Evolutionary conservation across 108 stramenopile genomes (phyloP), one percentile per base, ranked within the genome.

Genomic region (Fragilariopsis cylindrus): DNA sequence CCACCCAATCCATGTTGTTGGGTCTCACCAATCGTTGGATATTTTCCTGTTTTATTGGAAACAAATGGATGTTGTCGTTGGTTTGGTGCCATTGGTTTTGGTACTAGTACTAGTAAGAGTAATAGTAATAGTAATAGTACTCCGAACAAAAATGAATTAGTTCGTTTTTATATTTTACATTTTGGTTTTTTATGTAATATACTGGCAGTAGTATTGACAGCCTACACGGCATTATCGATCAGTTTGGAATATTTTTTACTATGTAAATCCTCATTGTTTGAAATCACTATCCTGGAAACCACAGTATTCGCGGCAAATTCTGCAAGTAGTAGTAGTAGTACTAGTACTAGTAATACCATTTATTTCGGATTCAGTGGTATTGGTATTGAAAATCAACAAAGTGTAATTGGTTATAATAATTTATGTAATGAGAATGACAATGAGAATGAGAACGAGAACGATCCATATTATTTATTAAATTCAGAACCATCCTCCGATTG

Each of bases 31-130:
- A 41, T 39, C 0, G 78, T 79, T 2, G 78, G 72, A 48, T 79
- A 74, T 73, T 75, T 52, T 49, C 79, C 79, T n/a, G 60, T 30
- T 41, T 50, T 80, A 15, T 58, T 77, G 56, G 79, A 80, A 80
- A 67, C 55, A 6, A 80, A 80, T 48, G 9, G 4, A 12, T 75
- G 50, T 48, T 80, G 79, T 57, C 64, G 50, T 48, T 16, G 53
- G 15, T 74, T 49, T 43, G 79, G 79, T 40, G 1, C 18, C 0
- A 62, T 70, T 4, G 79, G 79, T 9, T 39, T 57, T 40, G 63
- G 48, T 41, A 40, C 11, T 18, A 71, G 39, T 41, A 39, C 11
- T 18, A 71, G 39, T 53, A 30, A 1, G 2, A 30, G 30, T 30
- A 30, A 30, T 30, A 30, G 30, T 30, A 30, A 30, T 30, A 30